Evolutionary conservation across 768 basidiomycete genomes (phyloP), one percentile per base, ranked within the genome.

Genomic region (Tulasnella sp.): DNA sequence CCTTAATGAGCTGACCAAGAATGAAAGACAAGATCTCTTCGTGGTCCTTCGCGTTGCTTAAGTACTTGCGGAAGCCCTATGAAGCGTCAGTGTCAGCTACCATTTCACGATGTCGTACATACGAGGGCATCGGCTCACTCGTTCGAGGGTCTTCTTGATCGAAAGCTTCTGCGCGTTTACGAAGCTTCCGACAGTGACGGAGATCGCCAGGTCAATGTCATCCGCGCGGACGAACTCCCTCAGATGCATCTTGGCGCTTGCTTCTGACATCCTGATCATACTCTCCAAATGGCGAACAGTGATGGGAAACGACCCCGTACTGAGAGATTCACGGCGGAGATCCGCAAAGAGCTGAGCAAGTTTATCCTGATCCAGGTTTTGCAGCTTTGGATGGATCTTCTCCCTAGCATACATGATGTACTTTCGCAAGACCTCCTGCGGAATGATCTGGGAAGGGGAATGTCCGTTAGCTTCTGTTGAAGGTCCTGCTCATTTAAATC

Each of bases 371-470:
- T 99, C 96, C 65, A 98, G 77, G 66, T 97, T 89, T 67, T 89
- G 89, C 54, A 99, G 77, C 72, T 97, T 95, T 1, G 96, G 96
- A 65, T 80, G 78, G 63, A 97, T 83, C 69, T 84, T 88, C 68
- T 98, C 96, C 61, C 91, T 83, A 0, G 94, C 92, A 67, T 98
- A 98, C 89, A 98, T 95, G 75, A 98, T 97, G 72, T 98, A 99
- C 70, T 98, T 99, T 53, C 89, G 84, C 24, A 99, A 80, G 34
- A 95, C 73, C 64, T 98, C 94, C 77, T 99, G 96, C 0, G 95
- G 89, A 65, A 99, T 98, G 66, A 97, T 81, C 95, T 99, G 60
- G 34, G 29, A 2, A 41, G 19, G 4, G 17, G 9, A 13, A 21
- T 17, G 19, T 63, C 24, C 64, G 62, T 52, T 11, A 47, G 23